Evolutionary conservation across 768 basidiomycete genomes (phyloP).

Genomic region (Calocybe cyanea): DNA sequence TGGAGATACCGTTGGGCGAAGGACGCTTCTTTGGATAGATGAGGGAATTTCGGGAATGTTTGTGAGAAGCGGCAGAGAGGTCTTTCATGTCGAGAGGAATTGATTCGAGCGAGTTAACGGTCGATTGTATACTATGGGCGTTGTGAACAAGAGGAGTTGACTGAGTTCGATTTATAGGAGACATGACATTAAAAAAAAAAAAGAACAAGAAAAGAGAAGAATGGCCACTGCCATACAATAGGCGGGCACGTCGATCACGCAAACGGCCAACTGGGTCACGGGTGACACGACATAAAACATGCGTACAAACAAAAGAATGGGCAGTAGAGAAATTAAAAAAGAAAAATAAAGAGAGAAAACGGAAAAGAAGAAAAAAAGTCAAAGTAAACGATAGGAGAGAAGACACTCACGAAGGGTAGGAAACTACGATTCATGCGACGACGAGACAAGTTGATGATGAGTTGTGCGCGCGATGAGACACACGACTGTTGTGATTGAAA

Average conservation of each 20-base stretch:
- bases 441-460: slow-evolving; percentile 19
- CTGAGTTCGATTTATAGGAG: slow-evolving; percentile 19
- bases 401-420: slow-evolving; percentile 33
- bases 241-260: too few species aligned
- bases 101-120: slow-evolving; percentile 38
- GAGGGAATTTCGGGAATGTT: slow-evolving; percentile 56
- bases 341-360: slow-evolving; percentile 4
- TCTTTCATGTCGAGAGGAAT: slow-evolving; percentile 72
- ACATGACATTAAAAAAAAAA: slow-evolving; percentile 18
- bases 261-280: too few species aligned
- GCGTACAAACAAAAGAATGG: slow-evolving; percentile 4
- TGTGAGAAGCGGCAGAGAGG: slow-evolving; percentile 53
- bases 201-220: slow-evolving; percentile 6
- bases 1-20: slow-evolving; percentile 74
- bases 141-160: slow-evolving; percentile 19
- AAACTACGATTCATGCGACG: slow-evolving; percentile 38
- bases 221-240: too few species aligned
- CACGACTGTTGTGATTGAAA: slow-evolving; percentile 21
- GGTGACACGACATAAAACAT: too few species aligned
- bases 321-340: slow-evolving; percentile 2
- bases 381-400: slow-evolving; percentile 7
- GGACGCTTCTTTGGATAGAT: slow-evolving; percentile 85
- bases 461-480: slow-evolving; percentile 11
- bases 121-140: slow-evolving; percentile 36
- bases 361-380: slow-evolving; percentile 3